Conservation (phyloP, 352 stramenopile genomes). For the Globisporangium recalcitrans region DNA sequence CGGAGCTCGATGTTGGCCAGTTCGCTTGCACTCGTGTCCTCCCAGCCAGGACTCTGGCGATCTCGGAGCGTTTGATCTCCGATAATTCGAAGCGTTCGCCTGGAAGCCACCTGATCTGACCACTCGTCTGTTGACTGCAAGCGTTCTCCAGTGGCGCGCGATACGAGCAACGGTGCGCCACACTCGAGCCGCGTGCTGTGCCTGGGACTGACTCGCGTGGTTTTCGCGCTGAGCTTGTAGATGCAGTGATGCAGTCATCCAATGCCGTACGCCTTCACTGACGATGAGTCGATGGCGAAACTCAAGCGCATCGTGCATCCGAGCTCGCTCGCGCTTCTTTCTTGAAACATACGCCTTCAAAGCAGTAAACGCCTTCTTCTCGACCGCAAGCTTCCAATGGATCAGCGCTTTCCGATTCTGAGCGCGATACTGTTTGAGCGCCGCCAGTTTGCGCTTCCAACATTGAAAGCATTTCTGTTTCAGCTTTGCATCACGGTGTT, state of each 20-base stretch:
- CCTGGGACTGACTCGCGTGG: constrained; percentile 7
- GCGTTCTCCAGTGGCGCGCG: constrained; percentile 16
- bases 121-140: constrained; percentile 2
- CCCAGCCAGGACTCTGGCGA: background rate
- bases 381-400: constrained; percentile 21
- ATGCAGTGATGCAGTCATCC: constrained; percentile 17
- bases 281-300: constrained; percentile 18
- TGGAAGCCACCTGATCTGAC: background rate
- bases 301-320: constrained; percentile 17
- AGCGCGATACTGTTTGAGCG: background rate
- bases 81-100: background rate
- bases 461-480: constrained; percentile 9
- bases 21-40: background rate
- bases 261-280: constrained; percentile 16
- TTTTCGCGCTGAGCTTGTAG: constrained; percentile 15
- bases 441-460: constrained; percentile 12
- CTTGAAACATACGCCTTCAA: constrained; percentile 5
- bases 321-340: constrained; percentile 12
- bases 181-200: constrained; percentile 7
- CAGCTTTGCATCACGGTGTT: background rate
- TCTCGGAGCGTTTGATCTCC: background rate
- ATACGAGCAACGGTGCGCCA: constrained; percentile 20
- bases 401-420: constrained; percentile 14
- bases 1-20: constrained; percentile 1
- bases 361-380: constrained; percentile 10